Base-by-base conservation (phyloP, 495 filamentous ascomycete species). In the Cryomyces antarcticus region DNA sequence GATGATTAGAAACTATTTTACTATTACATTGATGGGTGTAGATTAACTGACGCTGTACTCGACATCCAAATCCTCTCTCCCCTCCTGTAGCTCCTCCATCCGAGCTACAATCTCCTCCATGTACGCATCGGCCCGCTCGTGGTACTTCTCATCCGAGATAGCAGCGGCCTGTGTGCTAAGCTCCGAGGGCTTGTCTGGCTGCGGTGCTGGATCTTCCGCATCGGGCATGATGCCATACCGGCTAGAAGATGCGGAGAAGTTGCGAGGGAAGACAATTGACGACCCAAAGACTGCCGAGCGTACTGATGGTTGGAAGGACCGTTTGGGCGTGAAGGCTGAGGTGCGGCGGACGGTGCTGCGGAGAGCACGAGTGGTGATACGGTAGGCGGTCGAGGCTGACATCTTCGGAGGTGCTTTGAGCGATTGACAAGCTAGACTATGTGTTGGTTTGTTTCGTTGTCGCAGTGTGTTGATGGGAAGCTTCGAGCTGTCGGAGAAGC, bases 111-210 rank as follows among this genome's bases (percentile, higher is more conserved):
- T 62, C 46, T 68, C 67, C 46, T 68, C 63, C 55, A 84, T 66
- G 49, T 70, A 70, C 49, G 78, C 75, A 28, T 82, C 67, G 37
- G 77, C 72, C 46, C 72, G 75, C 60, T 82, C 71, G 27, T 80
- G 72, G 57, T 79, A 86, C 44, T 77, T 71, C 43, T 78, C 72
- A 42, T 78, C 75, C 4, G 76, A 73, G 37, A 81, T 59, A 41
- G 78, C 79, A 55, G 85, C 81, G 33, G 74, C 68, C 39, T 69
- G 50, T 7, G 46, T 52, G 43, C 52, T 37, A 1, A 33, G 29
- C 34, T 55, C 37, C 24, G 40, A 45, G 5, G 43, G 27, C 5
- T 55, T 52, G 45, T 37, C 46, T 11, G 53, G 39, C 11, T 50
- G 51, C 9, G 59, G 53, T 29, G 49, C 17, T n/a, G 57, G 57